Evolutionary conservation across 805 yeast genomes (phyloP).

Genomic region (Cyberlindnera mrakii): DNA sequence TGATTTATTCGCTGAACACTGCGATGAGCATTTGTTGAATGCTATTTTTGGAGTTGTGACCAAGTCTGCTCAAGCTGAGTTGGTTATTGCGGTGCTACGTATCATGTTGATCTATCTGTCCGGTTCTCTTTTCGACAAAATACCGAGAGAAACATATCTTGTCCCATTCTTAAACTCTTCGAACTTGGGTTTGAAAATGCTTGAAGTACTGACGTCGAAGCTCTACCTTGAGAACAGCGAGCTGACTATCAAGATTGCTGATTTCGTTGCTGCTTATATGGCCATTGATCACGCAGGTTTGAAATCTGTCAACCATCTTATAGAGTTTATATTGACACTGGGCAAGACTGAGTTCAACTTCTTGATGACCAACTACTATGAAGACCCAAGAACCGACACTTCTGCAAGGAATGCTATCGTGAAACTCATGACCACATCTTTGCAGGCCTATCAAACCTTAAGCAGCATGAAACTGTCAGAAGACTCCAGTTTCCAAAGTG

Average conservation of each 20-base stretch:
- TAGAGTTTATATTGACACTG: constrained; percentile 40
- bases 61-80: constrained; percentile 30
- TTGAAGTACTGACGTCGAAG: constrained; percentile 16
- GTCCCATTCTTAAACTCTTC: constrained; percentile 14
- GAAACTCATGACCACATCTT: constrained; percentile 6
- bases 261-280: constrained; percentile 18
- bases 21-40: constrained; percentile 36
- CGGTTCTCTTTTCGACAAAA: constrained; percentile 19
- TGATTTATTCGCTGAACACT: constrained; percentile 27
- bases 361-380: constrained; percentile 34
- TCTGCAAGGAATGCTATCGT: constrained; percentile 7
- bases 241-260: constrained; percentile 14
- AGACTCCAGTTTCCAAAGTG: constrained; percentile 16
- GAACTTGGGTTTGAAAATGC: constrained; percentile 9
- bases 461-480: constrained; percentile 12
- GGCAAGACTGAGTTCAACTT: constrained; percentile 42
- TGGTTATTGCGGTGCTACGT: constrained; percentile 37
- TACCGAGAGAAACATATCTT: constrained; percentile 9
- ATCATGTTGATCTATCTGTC: constrained; percentile 22
- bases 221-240: constrained; percentile 19
- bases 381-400: constrained; percentile 24
- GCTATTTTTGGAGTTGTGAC: constrained; percentile 37
- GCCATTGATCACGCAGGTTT: constrained; percentile 14
- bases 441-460: constrained; percentile 10
- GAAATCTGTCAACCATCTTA: constrained; percentile 24